Conservation (phyloP, 768 basidiomycete genomes). For the Amanita subjunquillea region DNA sequence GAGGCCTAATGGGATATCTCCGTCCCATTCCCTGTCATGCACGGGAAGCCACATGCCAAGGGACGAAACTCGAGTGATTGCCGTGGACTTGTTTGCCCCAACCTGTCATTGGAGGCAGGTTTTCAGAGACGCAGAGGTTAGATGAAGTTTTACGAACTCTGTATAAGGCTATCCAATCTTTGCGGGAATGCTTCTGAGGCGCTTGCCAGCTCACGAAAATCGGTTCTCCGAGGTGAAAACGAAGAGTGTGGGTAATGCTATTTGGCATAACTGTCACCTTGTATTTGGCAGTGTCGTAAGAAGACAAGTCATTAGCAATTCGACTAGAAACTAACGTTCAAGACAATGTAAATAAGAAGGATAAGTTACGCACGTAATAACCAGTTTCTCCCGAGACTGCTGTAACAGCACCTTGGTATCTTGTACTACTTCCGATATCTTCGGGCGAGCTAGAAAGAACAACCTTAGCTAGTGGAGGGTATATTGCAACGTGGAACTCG, state of each 20-base stretch:
- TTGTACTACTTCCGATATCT: conserved; percentile 80
- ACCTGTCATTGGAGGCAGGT: conserved; percentile 33
- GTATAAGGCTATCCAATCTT: conserved; percentile 96
- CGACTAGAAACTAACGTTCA: conserved; percentile 36
- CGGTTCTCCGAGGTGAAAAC: conserved; percentile 87
- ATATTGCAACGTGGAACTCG: not conserved
- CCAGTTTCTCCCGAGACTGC: conserved; percentile 82
- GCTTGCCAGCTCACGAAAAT: conserved; percentile 84
- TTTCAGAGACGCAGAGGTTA: conserved; percentile 1
- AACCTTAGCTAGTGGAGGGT: conserved; percentile 6
- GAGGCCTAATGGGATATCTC: conserved; percentile 57
- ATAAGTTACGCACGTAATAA: conserved; percentile 68
- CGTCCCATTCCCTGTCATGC: conserved; percentile 89
- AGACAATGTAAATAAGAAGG: not conserved
- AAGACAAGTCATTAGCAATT: conserved; percentile 71
- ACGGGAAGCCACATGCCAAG: conserved; percentile 92
- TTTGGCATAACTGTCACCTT: conserved; percentile 49
- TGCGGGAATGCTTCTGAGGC: conserved; percentile 74
- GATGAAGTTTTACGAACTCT: conserved; percentile 33
- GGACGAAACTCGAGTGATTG: conserved; percentile 78
- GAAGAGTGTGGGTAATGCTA: conserved; percentile 33
- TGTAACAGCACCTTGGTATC: conserved; percentile 88
- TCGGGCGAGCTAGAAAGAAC: conserved; percentile 60
- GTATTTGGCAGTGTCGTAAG: conserved; percentile 77
- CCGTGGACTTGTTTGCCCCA: conserved; percentile 76